A percentile compares a stretch with the other conserved stretches of the same genome.
Evolutionary conservation across 129 eudicot species (phyloP).

Genomic region (Pittosporum tobira): DNA sequence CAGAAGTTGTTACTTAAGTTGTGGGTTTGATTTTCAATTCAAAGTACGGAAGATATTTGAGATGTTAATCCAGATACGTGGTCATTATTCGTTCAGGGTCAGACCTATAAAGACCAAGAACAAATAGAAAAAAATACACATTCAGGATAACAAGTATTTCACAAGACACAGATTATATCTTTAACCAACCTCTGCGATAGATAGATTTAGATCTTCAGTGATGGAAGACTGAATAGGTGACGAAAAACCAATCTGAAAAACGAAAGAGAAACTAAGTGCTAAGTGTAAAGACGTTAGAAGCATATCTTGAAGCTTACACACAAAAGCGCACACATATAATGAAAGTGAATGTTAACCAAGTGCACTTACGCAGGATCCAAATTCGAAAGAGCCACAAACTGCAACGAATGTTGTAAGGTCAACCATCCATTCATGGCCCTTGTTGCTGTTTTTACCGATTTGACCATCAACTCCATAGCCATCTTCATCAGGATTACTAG

Average conservation of each 20-base stretch:
- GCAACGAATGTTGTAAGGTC: conserved; percentile 46
- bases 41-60: no score
- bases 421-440: conserved; percentile 38
- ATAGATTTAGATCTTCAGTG: conserved; percentile 33
- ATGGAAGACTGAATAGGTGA: conserved; percentile 47
- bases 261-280: conserved; percentile 4
- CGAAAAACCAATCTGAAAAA: conserved; percentile 44
- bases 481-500: background rate
- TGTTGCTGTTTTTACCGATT: conserved; percentile 5
- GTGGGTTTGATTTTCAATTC: no score
- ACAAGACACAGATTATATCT: background rate
- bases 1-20: no score
- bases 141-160: no score
- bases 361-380: conserved; percentile 48
- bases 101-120: no score
- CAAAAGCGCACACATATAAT: no score
- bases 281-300: no score
- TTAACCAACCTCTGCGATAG: conserved; percentile 35
- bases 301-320: background rate
- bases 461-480: conserved; percentile 1
- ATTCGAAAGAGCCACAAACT: conserved; percentile 49
- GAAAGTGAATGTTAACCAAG: background rate
- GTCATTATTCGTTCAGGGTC: no score
- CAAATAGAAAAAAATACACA: no score
- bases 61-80: no score